Evolutionary conservation across 805 yeast genomes (phyloP), one percentile per base, ranked within the genome.

Genomic region (Jamesozyma piceae): DNA sequence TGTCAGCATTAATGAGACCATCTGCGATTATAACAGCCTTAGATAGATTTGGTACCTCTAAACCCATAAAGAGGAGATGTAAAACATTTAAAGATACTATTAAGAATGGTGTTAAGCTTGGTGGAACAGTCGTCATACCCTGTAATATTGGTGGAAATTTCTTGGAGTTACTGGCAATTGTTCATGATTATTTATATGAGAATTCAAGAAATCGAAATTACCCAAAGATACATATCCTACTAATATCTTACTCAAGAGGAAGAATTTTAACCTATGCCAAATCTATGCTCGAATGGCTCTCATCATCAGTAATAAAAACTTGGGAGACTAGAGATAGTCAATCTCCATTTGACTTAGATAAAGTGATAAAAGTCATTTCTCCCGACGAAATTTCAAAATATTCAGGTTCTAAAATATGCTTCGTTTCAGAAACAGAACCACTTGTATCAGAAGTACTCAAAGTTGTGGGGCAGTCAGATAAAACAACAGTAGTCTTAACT

Each of bases 281-380:
- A 13, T 82, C 88, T 43, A 83, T 92, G 81, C 65, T 90, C 24
- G 98, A 92, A 65, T 92, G 97, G 97, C 82, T 92, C 88, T 79
- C 95, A 0, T 75, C 90, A 0, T 73, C 80, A n/a, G 73, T 88
- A n/a, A 74, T 85, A 21, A 82, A 83, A 51, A 82, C 78, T 37
- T 88, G 95, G 90, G 95, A 87, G 54, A 67, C 73, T 6, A 72
- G 75, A 46, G 80, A 80, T 42, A 58, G 54, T 29, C 74, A 74
- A 42, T 74, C 82, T 2, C 95, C 97, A 1, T 89, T 90, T 57
- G 94, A 84, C 51, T 30, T 62, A 27, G 75, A 83, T 35, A 64
- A 77, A 22, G 67, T 78, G 55, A 74, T 80, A 46, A 76, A 81
- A 54, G 66, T 78, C 40, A 63, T 76, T 48, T 67, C 73, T 41